Evolutionary conservation across 2,329 filamentous ascomycete genomes (phyloP).

Genomic region (Epichloe gansuensis): DNA sequence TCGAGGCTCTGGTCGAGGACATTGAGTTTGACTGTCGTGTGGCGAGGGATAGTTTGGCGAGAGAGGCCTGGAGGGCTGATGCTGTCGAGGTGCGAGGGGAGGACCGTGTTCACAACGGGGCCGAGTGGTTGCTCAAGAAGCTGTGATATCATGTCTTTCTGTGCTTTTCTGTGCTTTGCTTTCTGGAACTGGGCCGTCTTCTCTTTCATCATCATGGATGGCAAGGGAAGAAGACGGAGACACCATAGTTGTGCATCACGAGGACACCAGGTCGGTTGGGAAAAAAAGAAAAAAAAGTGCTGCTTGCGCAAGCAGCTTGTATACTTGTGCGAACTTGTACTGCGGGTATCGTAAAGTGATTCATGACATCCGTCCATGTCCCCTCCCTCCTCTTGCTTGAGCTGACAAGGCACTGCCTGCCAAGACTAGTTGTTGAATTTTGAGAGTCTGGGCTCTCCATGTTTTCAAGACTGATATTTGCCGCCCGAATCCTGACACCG

Average conservation of each 20-base stretch:
- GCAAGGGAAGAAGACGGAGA: not conserved
- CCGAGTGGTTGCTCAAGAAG: slow-evolving; percentile 24
- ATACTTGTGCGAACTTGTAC: not conserved
- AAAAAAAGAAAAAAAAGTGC: slow-evolving; percentile 5
- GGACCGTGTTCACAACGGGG: slow-evolving; percentile 13
- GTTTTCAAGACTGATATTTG: not conserved
- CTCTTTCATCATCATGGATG: too few species aligned
- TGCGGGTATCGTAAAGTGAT: not conserved
- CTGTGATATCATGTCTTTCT: not conserved
- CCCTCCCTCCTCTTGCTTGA: not conserved
- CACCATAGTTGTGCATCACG: too few species aligned
- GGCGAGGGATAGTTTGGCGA: slow-evolving; percentile 56
- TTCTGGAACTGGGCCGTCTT: not conserved
- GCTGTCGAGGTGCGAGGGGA: slow-evolving; percentile 13
- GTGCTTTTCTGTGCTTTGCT: not conserved
- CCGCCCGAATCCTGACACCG: not conserved
- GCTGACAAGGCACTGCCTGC: not conserved
- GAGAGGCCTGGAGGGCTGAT: slow-evolving; percentile 46
- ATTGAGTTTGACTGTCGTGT: slow-evolving; percentile 85
- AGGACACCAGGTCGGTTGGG: not conserved
- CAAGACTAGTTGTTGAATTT: not conserved
- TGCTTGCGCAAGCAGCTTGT: not conserved
- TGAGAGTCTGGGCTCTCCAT: not conserved
- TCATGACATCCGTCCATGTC: not conserved
- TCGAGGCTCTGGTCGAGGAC: slow-evolving; percentile 76